Percentiles rank a stretch among this genome's conserved stretches.
phyloP scores from a whole-genome alignment of 2,329 filamentous ascomycete species.

The Fusarium devonianum region DNA sequence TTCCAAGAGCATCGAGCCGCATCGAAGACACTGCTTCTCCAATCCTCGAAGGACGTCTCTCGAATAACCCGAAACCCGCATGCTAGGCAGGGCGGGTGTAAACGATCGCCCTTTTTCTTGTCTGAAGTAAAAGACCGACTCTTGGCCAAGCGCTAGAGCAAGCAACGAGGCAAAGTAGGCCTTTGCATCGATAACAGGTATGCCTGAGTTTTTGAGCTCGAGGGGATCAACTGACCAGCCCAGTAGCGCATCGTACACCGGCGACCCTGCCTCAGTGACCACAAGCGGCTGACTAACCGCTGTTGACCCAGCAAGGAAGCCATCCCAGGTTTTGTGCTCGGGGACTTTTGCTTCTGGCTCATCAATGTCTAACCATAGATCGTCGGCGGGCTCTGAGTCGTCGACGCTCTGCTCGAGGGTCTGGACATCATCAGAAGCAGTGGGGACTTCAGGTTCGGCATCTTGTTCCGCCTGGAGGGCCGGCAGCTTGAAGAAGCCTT shows the following conservation, averaged over 20 bases:
- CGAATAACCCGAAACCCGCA: constrained; percentile 66
- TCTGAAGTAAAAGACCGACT: constrained; percentile 75
- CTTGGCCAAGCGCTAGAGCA: constrained; percentile 72
- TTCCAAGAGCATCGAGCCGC: constrained; percentile 56
- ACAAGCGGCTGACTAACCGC: constrained; percentile 57
- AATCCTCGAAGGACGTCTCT: constrained; percentile 56
- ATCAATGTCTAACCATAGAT: constrained; percentile 57
- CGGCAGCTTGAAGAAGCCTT: constrained; percentile 45
- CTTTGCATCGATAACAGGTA: constrained; percentile 55
- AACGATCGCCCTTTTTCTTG: constrained; percentile 62
- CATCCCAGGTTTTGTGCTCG: constrained; percentile 73
- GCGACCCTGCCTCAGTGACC: constrained; percentile 72
- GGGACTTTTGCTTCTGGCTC: constrained; percentile 43
- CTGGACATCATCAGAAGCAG: constrained; percentile 7
- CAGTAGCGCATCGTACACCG: constrained; percentile 70
- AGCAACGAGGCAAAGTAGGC: constrained; percentile 66
- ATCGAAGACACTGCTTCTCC: constrained; percentile 55
- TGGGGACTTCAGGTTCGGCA: constrained; percentile 13
- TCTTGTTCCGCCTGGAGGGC: constrained; percentile 19
- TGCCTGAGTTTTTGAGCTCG: constrained; percentile 47
- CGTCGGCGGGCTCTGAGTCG: constrained; percentile 21
- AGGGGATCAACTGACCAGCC: constrained; percentile 51
- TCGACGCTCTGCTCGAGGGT: constrained; percentile 7
- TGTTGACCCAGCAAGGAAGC: constrained; percentile 58
- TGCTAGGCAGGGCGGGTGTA: constrained; percentile 51